These are phyloP conservation scores for Hypoxylon sp. DNA, from an alignment of 2,329 filamentous ascomycete genomes.

Conservation along the genomic window DNA sequence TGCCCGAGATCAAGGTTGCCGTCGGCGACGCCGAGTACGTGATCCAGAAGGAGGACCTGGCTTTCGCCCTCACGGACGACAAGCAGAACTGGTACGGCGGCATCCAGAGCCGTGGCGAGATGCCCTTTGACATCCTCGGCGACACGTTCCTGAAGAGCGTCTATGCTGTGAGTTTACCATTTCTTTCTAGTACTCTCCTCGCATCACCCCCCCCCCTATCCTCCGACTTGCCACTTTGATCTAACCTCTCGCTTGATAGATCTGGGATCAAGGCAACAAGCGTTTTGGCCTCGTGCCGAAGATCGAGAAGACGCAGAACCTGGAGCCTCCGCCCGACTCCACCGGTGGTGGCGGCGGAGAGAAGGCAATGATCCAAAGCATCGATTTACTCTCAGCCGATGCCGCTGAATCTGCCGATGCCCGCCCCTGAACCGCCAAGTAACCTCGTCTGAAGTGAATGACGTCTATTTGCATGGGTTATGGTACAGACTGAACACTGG, in stretches of 20 bases:
- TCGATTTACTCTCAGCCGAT: slow-evolving; percentile 28
- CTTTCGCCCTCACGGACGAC: slow-evolving; percentile 63
- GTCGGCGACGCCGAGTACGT: slow-evolving; percentile 67
- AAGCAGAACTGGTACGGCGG: slow-evolving; percentile 64
- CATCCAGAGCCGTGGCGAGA: slow-evolving; percentile 67
- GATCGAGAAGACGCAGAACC: slow-evolving; percentile 50
- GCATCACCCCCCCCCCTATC: neutral
- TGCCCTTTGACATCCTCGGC: slow-evolving; percentile 69
- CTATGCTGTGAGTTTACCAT: slow-evolving; percentile 61
- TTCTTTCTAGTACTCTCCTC: neutral
- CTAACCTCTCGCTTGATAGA: slow-evolving; percentile 47
- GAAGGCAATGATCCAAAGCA: slow-evolving; percentile 35
- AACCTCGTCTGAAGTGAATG: no score
- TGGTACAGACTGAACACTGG: slow-evolving; percentile 5
- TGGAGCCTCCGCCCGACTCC: slow-evolving; percentile 39
- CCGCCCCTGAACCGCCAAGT: neutral
- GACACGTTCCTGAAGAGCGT: slow-evolving; percentile 70
- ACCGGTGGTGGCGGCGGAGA: slow-evolving; percentile 27
- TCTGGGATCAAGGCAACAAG: slow-evolving; percentile 69
- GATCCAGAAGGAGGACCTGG: slow-evolving; percentile 69
- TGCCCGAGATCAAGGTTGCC: slow-evolving; percentile 69
- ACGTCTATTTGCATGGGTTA: neutral
- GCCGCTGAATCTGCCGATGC: neutral
- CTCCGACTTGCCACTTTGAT: neutral
- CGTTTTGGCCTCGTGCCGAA: slow-evolving; percentile 68